A percentile compares a stretch with the other conserved stretches of the same genome.
These are phyloP conservation scores for Cryptococcus sp. DNA, from an alignment of 1,284 basidiomycete genomes.

Conservation along the genomic window DNA sequence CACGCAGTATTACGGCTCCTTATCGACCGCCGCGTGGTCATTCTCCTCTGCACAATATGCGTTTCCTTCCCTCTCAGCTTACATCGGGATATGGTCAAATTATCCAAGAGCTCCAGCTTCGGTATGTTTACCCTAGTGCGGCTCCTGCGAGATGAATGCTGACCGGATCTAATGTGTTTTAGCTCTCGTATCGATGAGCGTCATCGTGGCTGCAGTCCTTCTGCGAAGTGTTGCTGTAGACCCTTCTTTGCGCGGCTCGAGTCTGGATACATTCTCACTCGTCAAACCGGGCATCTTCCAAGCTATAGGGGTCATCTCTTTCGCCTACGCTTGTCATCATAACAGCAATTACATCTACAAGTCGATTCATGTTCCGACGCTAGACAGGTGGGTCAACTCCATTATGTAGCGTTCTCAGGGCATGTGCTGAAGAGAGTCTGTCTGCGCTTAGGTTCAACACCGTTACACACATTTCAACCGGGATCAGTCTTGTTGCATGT, in stretches of 20 bases:
- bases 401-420: neutral
- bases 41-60: constrained; percentile 76
- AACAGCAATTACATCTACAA: constrained; percentile 95
- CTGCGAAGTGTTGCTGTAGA: constrained; percentile 82
- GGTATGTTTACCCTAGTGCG: constrained; percentile 37
- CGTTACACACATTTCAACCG: constrained; percentile 89
- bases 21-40: constrained; percentile 84
- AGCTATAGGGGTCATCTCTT: constrained; percentile 83
- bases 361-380: constrained; percentile 84
- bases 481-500: constrained; percentile 77
- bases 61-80: constrained; percentile 94
- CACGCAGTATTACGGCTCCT: constrained; percentile 72
- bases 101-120: constrained; percentile 87
- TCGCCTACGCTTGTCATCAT: constrained; percentile 75
- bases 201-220: constrained; percentile 87
- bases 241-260: constrained; percentile 68
- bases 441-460: constrained; percentile 68
- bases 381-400: constrained; percentile 60
- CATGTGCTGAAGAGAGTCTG: constrained; percentile 1
- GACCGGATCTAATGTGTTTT: neutral
- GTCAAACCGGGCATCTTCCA: constrained; percentile 78
- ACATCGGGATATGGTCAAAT: constrained; percentile 95
- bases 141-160: neutral
- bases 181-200: constrained; percentile 86
- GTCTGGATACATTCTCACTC: constrained; percentile 66